These are phyloP conservation scores for Boletus rex-veris DNA, from an alignment of 768 basidiomycete genomes.

Conservation along the genomic window DNA sequence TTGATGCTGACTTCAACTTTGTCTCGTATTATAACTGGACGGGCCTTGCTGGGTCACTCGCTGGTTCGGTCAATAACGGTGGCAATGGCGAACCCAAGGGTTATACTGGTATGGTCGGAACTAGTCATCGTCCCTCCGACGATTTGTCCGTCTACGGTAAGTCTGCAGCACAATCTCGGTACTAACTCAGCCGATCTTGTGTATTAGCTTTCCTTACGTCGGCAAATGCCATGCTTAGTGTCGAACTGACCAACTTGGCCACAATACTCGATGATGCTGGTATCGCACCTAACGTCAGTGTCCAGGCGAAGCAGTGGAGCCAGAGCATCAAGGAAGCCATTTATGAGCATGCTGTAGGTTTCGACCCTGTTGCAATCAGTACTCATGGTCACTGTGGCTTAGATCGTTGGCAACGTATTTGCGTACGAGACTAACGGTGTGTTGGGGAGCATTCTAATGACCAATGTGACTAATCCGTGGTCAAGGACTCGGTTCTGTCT, in stretches of 20 bases:
- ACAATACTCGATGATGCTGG: slow-evolving; percentile 51
- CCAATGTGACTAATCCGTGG: not conserved
- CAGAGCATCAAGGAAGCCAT: slow-evolving; percentile 55
- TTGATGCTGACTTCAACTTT: slow-evolving; percentile 68
- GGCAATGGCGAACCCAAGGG: slow-evolving; percentile 77
- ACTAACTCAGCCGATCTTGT: not conserved
- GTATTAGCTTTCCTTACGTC: slow-evolving; percentile 68
- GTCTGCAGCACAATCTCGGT: slow-evolving; percentile 5
- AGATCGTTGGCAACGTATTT: slow-evolving; percentile 65
- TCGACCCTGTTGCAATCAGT: not conserved
- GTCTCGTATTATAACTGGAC: slow-evolving; percentile 84
- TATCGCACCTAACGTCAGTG: slow-evolving; percentile 48
- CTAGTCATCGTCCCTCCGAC: slow-evolving; percentile 74
- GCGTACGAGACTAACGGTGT: slow-evolving; percentile 76
- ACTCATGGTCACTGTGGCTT: not conserved
- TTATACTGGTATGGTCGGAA: slow-evolving; percentile 71
- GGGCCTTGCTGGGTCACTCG: slow-evolving; percentile 55
- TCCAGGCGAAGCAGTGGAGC: slow-evolving; percentile 56
- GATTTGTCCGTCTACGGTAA: slow-evolving; percentile 66
- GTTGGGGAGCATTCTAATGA: not conserved
- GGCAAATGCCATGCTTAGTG: slow-evolving; percentile 80
- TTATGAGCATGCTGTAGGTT: slow-evolving; percentile 55
- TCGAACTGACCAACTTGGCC: slow-evolving; percentile 62
- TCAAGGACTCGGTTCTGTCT: slow-evolving; percentile 61
- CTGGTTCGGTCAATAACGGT: slow-evolving; percentile 59